Evolutionary conservation across 352 stramenopile genomes (phyloP), one percentile per base, ranked within the genome.

Genomic region (Phytophthora rubi): DNA sequence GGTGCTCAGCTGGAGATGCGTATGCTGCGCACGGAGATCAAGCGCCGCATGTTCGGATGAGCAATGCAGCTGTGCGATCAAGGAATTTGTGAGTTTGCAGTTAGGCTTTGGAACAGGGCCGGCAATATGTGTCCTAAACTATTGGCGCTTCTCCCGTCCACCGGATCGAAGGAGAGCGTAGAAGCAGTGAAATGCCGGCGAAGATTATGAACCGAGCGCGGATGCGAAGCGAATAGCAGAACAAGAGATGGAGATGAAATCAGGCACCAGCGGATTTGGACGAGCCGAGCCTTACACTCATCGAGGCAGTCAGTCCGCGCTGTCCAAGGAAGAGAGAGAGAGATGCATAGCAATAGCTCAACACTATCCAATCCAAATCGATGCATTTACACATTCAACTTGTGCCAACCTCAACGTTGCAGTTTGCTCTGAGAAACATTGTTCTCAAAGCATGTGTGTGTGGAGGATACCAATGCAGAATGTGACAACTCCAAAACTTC

Each of bases 1-100:
- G 93, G 86, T 18, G 85, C 88, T 10, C 79, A 75, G 30, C 85
- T 93, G 75, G 88, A 95, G 67, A 89, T 94, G 77, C 48, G 59
- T 42, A 79, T 95, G 61, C 68, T 95, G 61, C 71, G 79, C 51
- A 77, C 83, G 49, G 88, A 95, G 70, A 81, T 95, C 35, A 73
- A 83, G 70, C 88, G 88, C 39, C 86, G 88, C 47, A 58, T 80
- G 47, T 73, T 79, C 49, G 72, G 72, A 54, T 72, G 67, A 78
- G 32, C 32, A 59, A 10, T 7, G 32, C 9, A 45, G 2, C 26
- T 39, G 33, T 39, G 33, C 9, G 23, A 61, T 35, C 37, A 48
- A 9, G n/a, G 49, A 37, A 63, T 33, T 64, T 68, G 53, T 60
- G 57, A 67, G 52, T 75, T 54, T 72, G 51, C 51, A 48, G 65